A percentile compares a stretch with the other conserved stretches of the same genome.
Conservation (phyloP, 2,329 filamentous ascomycete genomes). For the Sphaerulina vaccinii region DNA sequence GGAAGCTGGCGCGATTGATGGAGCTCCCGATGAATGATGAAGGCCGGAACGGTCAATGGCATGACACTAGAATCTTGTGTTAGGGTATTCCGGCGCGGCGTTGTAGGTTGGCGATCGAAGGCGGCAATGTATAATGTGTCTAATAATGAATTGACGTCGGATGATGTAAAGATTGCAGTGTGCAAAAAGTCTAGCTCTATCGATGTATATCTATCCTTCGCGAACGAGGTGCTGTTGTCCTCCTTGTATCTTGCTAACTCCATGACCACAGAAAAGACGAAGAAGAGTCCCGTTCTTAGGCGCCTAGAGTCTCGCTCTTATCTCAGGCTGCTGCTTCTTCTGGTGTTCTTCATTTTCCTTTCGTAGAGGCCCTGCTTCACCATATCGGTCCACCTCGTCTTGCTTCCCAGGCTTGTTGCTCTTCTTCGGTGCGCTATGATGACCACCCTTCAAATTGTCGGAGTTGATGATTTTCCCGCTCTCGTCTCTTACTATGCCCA, state of each 20-base stretch:
- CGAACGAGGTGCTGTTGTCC: not conserved
- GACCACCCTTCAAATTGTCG: slow-evolving; percentile 59
- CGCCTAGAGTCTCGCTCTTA: slow-evolving; percentile 42
- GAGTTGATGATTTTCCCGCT: slow-evolving; percentile 54
- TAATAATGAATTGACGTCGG: not conserved
- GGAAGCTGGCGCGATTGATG: slow-evolving; percentile 24
- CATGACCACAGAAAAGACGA: not conserved
- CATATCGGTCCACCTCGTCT: slow-evolving; percentile 36
- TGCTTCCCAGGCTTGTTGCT: slow-evolving; percentile 40
- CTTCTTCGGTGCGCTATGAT: slow-evolving; percentile 59
- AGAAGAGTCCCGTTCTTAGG: not conserved
- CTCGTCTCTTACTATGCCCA: slow-evolving; percentile 58
- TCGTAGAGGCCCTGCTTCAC: slow-evolving; percentile 44
- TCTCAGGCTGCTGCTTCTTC: slow-evolving; percentile 17
- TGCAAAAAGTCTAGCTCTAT: not conserved
- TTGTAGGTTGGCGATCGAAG: not conserved
- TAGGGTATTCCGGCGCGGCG: not conserved
- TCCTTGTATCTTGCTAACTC: not conserved
- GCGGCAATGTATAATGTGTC: not conserved
- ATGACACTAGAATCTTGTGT: not conserved
- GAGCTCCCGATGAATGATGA: slow-evolving; percentile 17
- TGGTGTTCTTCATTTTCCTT: slow-evolving; percentile 40
- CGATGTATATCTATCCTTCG: not conserved
- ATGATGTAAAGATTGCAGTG: not conserved
- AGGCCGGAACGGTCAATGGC: not conserved